Conservation (phyloP, 106 monocot genomes). For the Dactylorhiza incarnata region DNA sequence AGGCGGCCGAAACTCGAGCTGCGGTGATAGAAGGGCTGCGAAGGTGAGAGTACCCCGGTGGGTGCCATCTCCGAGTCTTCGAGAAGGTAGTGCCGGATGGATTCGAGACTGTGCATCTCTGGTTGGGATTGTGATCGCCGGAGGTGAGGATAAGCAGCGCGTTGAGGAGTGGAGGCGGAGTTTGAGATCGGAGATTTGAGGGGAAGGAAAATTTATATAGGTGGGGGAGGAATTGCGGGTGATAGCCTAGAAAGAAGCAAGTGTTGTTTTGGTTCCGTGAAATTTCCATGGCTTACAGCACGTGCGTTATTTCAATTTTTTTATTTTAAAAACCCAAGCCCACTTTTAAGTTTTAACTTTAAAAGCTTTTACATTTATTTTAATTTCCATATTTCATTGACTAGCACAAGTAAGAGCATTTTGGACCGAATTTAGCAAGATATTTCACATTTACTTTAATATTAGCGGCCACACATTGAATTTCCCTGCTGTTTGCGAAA, state of each 20-base stretch:
- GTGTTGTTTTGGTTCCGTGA: neutral
- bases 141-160: neutral
- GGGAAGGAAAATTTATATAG: neutral
- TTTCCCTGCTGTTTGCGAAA: no score
- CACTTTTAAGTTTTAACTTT: no score
- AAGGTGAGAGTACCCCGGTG: neutral
- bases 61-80: conserved; percentile 4
- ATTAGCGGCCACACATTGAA: no score
- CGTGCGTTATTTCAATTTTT: neutral
- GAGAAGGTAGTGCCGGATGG: conserved; percentile 5
- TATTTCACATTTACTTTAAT: no score
- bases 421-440: no score
- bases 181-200: neutral
- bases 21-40: conserved; percentile 20
- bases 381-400: no score
- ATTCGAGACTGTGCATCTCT: neutral
- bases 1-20: conserved; percentile 67
- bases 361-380: no score
- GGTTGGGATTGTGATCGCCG: neutral
- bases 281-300: neutral
- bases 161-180: neutral
- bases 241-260: neutral
- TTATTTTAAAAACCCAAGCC: no score
- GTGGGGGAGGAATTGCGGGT: neutral
- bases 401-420: no score